phyloP scores from a whole-genome alignment of 768 basidiomycete species.

The Gautieria morchelliformis region DNA sequence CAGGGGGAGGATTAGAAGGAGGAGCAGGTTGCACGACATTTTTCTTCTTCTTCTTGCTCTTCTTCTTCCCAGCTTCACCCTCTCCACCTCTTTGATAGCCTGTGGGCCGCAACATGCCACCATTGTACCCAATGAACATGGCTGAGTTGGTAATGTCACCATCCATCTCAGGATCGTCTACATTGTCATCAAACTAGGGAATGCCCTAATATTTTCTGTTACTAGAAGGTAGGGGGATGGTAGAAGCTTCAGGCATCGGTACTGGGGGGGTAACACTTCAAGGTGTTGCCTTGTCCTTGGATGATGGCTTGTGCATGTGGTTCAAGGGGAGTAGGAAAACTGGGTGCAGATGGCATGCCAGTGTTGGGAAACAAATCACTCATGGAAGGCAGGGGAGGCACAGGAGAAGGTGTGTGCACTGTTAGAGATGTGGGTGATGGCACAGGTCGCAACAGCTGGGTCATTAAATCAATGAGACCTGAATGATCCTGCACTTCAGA shows the following conservation, averaged over 20 bases:
- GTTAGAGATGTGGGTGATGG: slow-evolving; percentile 20
- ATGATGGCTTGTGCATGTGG: slow-evolving; percentile 19
- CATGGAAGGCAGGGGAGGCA: slow-evolving; percentile 20
- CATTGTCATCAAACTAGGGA: slow-evolving; percentile 30
- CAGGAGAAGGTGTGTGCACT: slow-evolving; percentile 36
- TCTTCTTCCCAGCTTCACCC: slow-evolving; percentile 23
- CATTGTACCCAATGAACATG: slow-evolving; percentile 20
- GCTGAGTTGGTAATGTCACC: slow-evolving; percentile 11
- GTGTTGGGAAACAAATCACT: neutral
- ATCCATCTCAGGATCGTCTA: slow-evolving; percentile 26
- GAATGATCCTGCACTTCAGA: slow-evolving; percentile 6
- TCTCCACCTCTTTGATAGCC: neutral
- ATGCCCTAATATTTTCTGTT: neutral
- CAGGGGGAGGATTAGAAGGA: slow-evolving; percentile 18
- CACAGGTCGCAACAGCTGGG: slow-evolving; percentile 19
- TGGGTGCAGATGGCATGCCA: slow-evolving; percentile 24
- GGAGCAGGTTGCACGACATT: slow-evolving; percentile 18
- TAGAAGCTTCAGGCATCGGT: slow-evolving; percentile 16
- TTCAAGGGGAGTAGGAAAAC: slow-evolving; percentile 31
- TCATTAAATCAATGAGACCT: slow-evolving; percentile 19
- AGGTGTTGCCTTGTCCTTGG: slow-evolving; percentile 14
- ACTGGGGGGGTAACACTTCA: slow-evolving; percentile 15
- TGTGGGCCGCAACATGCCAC: slow-evolving; percentile 18
- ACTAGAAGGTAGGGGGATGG: slow-evolving; percentile 4
- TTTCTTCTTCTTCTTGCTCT: slow-evolving; percentile 43